Conservation (phyloP, 257 asterid species). For the Plectranthus barbatus region DNA sequence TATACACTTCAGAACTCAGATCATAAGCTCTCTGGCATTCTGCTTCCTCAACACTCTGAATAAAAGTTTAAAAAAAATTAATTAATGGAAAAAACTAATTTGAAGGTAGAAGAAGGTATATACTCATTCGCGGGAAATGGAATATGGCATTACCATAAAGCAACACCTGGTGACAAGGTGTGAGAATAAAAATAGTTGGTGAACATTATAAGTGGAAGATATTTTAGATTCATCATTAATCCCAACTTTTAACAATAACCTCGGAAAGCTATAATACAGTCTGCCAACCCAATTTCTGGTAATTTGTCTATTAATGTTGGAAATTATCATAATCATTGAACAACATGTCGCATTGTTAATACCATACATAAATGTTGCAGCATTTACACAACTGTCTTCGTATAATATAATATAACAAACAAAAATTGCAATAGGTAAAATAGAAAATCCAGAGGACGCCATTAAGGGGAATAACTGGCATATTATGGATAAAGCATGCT, state of each 20-base stretch:
- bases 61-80: not conserved
- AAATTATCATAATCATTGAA: no score
- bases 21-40: constrained; percentile 96
- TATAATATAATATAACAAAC: not conserved
- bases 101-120: not conserved
- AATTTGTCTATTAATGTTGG: not conserved
- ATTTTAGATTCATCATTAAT: not conserved
- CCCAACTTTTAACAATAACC: not conserved
- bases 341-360: not conserved
- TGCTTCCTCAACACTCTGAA: constrained; percentile 95
- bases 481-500: constrained; percentile 17
- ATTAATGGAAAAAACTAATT: not conserved
- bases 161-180: not conserved
- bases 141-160: not conserved
- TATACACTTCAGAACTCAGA: constrained; percentile 62
- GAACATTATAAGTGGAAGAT: not conserved
- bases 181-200: constrained; percentile 3
- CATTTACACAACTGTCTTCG: not conserved
- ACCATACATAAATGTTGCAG: not conserved
- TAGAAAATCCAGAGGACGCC: no score
- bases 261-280: not conserved
- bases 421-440: not conserved
- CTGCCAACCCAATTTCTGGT: not conserved
- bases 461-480: no score
- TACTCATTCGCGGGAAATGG: not conserved